These are phyloP conservation scores for Rhizoctonia solani DNA, from an alignment of 1,284 basidiomycete genomes.

Conservation along the genomic window DNA sequence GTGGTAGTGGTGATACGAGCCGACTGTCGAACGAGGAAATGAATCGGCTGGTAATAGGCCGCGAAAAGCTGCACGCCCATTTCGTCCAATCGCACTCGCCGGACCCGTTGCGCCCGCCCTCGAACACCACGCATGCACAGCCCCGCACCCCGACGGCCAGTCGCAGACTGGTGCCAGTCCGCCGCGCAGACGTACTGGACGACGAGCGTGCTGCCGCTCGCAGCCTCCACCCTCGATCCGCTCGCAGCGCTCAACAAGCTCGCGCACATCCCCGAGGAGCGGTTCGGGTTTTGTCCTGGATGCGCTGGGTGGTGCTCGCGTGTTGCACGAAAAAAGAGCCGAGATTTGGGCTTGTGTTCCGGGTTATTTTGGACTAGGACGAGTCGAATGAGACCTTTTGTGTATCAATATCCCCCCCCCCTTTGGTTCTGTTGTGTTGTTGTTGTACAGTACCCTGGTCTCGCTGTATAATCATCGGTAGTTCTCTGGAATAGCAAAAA, in stretches of 20 bases:
- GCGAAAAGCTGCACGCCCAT: background rate
- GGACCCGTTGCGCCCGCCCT: background rate
- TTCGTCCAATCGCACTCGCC: constrained; percentile 13
- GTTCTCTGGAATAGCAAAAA: too few relatives aligned
- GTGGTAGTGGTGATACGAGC: background rate
- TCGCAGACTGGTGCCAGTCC: constrained; percentile 5
- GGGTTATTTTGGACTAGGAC: constrained; percentile 4
- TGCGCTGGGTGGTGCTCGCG: constrained; percentile 21
- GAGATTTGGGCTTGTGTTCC: constrained; percentile 24
- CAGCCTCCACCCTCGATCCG: constrained; percentile 22
- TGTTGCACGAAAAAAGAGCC: constrained; percentile 23
- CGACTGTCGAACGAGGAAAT: constrained; percentile 24
- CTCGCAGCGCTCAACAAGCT: constrained; percentile 9
- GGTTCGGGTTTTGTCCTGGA: constrained; percentile 17
- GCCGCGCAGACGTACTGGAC: constrained; percentile 16
- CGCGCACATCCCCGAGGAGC: constrained; percentile 22
- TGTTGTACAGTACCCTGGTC: background rate
- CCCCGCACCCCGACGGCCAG: constrained; percentile 2
- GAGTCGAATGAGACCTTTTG: constrained; percentile 9
- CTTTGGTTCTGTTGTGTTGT: background rate
- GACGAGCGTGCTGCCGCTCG: constrained; percentile 2
- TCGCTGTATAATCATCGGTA: background rate
- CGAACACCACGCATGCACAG: constrained; percentile 5
- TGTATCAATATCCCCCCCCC: background rate
- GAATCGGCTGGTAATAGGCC: constrained; percentile 2